These are phyloP conservation scores for Austropuccinia psidii DNA, from an alignment of 1,284 basidiomycete genomes.

Conservation along the genomic window DNA sequence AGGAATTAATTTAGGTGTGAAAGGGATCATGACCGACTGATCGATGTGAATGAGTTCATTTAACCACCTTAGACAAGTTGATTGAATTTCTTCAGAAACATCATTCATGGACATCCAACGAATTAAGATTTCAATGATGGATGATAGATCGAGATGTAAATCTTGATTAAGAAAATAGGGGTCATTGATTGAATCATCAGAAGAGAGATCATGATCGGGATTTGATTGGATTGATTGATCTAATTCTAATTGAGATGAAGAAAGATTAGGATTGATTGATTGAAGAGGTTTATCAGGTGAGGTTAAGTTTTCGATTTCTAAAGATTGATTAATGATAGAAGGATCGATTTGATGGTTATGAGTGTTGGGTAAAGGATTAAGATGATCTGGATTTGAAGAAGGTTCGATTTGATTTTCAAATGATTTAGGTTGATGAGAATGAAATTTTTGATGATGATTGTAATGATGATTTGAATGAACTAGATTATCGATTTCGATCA, in stretches of 20 bases:
- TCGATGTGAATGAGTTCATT: slow-evolving; percentile 81
- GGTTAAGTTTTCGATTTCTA: neutral
- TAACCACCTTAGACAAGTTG: slow-evolving; percentile 68
- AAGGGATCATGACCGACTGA: slow-evolving; percentile 84
- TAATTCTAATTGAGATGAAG: slow-evolving; percentile 34
- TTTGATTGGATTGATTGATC: slow-evolving; percentile 46
- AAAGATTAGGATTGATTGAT: neutral
- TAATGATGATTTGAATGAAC: slow-evolving; percentile 49
- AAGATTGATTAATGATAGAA: neutral
- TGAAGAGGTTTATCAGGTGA: neutral
- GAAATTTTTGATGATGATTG: slow-evolving; percentile 15
- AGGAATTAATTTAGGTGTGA: slow-evolving; percentile 83
- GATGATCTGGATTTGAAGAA: neutral
- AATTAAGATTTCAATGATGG: slow-evolving; percentile 91
- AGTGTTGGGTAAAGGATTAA: too few species aligned
- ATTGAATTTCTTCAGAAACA: slow-evolving; percentile 52
- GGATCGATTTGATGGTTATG: neutral
- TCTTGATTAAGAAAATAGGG: slow-evolving; percentile 90
- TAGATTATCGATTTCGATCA: slow-evolving; percentile 83
- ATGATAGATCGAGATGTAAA: slow-evolving; percentile 79
- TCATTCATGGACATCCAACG: slow-evolving; percentile 75
- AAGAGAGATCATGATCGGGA: slow-evolving; percentile 37
- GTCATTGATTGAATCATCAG: slow-evolving; percentile 49
- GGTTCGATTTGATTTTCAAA: slow-evolving; percentile 27
- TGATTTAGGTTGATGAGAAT: slow-evolving; percentile 1